These are phyloP conservation scores for Globisporangium iwayamae DNA, from an alignment of 352 stramenopile genomes.

Conservation along the genomic window DNA sequence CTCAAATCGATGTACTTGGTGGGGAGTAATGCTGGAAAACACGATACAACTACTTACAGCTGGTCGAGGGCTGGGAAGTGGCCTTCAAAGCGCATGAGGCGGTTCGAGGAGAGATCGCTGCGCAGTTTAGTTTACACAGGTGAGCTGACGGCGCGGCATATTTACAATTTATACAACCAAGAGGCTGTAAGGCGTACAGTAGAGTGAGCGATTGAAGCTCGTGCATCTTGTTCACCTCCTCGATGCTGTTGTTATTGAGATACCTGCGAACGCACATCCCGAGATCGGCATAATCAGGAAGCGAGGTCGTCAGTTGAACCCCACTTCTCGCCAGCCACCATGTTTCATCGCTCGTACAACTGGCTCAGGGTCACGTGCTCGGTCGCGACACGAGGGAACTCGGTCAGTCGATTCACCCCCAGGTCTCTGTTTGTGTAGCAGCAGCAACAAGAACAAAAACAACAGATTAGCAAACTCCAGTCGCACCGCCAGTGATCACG, in stretches of 20 bases:
- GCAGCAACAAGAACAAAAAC: too few relatives aligned
- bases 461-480: too few relatives aligned
- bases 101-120: neutral
- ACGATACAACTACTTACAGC: neutral
- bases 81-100: constrained; percentile 3
- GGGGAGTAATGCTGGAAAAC: too few relatives aligned
- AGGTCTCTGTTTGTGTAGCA: neutral
- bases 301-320: too few relatives aligned
- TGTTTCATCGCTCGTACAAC: neutral
- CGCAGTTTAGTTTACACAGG: neutral
- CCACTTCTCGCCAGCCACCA: too few relatives aligned
- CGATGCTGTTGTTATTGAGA: constrained; percentile 6
- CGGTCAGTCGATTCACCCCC: neutral
- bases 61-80: constrained; percentile 1
- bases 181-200: neutral
- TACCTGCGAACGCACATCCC: neutral
- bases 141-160: neutral
- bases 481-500: neutral
- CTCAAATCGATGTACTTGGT: too few relatives aligned
- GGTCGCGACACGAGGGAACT: neutral
- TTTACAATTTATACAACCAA: too few relatives aligned
- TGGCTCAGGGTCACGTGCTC: neutral
- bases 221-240: neutral
- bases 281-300: too few relatives aligned
- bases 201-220: neutral